Conservation (phyloP, 2,329 filamentous ascomycete genomes). For the Ophiostoma perfectum region DNA sequence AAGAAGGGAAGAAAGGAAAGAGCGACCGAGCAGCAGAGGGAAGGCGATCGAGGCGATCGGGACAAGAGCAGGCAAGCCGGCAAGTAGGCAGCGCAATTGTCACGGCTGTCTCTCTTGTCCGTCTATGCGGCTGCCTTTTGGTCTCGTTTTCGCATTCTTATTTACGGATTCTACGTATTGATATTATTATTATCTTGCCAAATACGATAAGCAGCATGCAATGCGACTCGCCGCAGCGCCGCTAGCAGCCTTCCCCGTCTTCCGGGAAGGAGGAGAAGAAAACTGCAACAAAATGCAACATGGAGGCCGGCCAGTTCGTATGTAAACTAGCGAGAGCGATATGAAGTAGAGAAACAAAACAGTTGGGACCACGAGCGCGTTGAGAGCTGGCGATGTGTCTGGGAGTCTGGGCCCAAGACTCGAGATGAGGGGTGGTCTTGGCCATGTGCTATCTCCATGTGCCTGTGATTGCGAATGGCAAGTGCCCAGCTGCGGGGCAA, state of each 20-base stretch:
- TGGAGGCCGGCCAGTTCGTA: neutral
- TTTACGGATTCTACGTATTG: neutral
- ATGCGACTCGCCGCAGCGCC: neutral
- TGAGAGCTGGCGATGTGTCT: neutral
- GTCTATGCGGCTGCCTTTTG: neutral
- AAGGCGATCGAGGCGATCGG: neutral
- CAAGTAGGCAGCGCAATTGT: neutral
- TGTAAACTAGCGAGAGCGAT: neutral
- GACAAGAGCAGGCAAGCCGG: neutral
- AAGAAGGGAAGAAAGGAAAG: neutral
- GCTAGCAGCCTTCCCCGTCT: neutral
- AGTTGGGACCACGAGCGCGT: neutral
- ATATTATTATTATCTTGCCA: too few species aligned
- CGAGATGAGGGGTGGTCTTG: conserved; percentile 1
- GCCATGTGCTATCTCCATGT: conserved; percentile 2
- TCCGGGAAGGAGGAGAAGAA: neutral
- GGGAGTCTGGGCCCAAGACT: neutral
- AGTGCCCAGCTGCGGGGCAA: conserved; percentile 5
- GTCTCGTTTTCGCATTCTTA: conserved; percentile 8
- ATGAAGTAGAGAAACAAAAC: neutral
- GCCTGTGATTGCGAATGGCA: neutral
- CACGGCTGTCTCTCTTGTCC: neutral
- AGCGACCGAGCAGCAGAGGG: neutral
- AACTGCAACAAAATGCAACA: neutral
- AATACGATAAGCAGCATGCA: neutral